Percentiles rank a stretch among this genome's conserved stretches.
These are phyloP conservation scores for Metschnikowia similis DNA, from an alignment of 805 yeast genomes.

Conservation along the genomic window DNA sequence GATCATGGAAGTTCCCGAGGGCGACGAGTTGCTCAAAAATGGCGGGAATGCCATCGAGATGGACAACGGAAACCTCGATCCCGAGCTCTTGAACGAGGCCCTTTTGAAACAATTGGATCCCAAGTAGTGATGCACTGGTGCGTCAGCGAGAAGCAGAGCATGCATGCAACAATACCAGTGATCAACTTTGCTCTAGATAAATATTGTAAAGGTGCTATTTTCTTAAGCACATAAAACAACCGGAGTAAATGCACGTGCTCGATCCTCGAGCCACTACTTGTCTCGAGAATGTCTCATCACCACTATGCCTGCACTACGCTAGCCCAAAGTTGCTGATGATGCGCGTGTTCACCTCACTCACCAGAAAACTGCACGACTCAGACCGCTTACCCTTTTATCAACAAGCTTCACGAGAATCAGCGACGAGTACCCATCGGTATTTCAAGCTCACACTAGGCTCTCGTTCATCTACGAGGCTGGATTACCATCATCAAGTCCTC, in stretches of 20 bases:
- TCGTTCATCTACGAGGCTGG: background rate
- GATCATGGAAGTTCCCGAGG: slow-evolving; percentile 66
- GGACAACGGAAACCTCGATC: slow-evolving; percentile 3
- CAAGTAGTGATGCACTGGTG: background rate
- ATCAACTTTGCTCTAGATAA: background rate
- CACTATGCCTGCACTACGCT: background rate
- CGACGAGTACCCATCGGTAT: background rate
- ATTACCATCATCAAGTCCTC: background rate
- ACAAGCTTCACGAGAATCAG: background rate
- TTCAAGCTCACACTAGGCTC: background rate
- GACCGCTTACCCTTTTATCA: background rate
- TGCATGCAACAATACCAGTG: background rate
- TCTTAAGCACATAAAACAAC: too few relatives aligned
- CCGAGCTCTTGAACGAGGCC: slow-evolving; percentile 14
- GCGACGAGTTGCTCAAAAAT: slow-evolving; percentile 30
- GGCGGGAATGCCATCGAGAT: slow-evolving; percentile 32
- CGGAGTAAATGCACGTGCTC: background rate
- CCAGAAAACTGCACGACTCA: slow-evolving; percentile 1
- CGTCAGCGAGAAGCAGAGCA: background rate
- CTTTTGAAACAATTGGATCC: slow-evolving; percentile 16
- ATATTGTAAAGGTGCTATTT: background rate
- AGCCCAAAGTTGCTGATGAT: background rate
- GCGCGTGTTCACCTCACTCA: background rate
- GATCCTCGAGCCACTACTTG: background rate
- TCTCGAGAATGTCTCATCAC: background rate